Base-by-base conservation (phyloP, 1,139 yeast genomes). In the Kodamaea alishanica region DNA sequence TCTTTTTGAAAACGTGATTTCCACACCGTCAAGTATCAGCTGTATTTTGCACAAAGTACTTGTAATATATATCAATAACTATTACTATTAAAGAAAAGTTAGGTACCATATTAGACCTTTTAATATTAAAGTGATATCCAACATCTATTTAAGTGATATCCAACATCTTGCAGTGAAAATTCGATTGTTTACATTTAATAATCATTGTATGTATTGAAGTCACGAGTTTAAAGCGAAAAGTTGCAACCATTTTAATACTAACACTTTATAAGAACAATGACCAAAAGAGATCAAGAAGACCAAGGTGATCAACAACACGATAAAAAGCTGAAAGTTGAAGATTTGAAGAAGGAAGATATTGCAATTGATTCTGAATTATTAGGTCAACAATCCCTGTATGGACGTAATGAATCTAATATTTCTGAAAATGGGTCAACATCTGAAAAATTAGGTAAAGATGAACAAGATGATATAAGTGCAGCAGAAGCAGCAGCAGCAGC, bases 301-400 rank as follows among this genome's bases (percentile, higher is more conserved):
- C 43, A 39, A 30, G 42, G 42, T 32, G 28, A 20, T 15, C 50
- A 47, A 46, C 52, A 48, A 30, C 45, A 43, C 30, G 52, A 54
- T 31, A 59, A 59, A 47, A 64, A 59, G 47, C 40, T 45, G 32
- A 62, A 60, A 48, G 44, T 46, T 35, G 60, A 54, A 30, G 28
- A 25, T 11, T 51, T 45, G 23, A 60, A 61, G 48, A 63, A 65
- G 43, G 67, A 63, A 24, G 68, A 65, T 38, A 58, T 65, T 34
- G 70, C 69, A 39, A 71, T 73, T 42, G 79, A 73, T 52, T 67
- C 77, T 34, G 77, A 72, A 47, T 59, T 73, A 48, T 63, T 73
- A 43, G 70, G 68, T 27, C 76, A 73, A 44, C 75, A 72, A 40
- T 55, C 70, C 10, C 63, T 66, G 30, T 65, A 64, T 45, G 48